phyloP scores from a whole-genome alignment of 441 rosid genomes.

The Jatropha podagrica region DNA sequence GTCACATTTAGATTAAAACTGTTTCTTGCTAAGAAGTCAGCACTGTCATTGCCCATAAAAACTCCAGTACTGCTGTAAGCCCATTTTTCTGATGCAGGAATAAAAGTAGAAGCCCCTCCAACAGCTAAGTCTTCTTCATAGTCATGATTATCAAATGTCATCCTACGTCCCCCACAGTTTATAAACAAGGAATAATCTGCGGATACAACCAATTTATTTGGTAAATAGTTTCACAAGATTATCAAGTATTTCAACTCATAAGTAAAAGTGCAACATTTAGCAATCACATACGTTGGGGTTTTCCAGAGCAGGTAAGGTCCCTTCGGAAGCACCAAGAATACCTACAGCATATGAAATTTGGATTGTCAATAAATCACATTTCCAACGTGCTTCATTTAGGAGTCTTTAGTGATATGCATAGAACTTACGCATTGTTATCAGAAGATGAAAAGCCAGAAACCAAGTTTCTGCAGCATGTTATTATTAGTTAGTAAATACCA shows the following conservation, averaged over 20 bases:
- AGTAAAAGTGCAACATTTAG: too few relatives aligned
- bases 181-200: conserved; percentile 71
- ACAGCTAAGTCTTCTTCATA: conserved; percentile 47
- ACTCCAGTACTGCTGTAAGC: conserved; percentile 71
- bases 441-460: conserved; percentile 50
- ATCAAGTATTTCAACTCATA: not conserved
- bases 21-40: conserved; percentile 28
- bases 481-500: conserved; percentile 3
- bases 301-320: conserved; percentile 11
- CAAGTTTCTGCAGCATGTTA: conserved; percentile 52
- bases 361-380: conserved; percentile 10
- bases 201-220: not conserved
- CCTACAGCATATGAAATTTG: conserved; percentile 33
- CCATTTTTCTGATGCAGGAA: conserved; percentile 42
- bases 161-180: conserved; percentile 63
- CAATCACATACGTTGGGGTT: conserved; percentile 10
- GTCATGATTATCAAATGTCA: conserved; percentile 17
- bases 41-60: conserved; percentile 13
- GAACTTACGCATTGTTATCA: conserved; percentile 54
- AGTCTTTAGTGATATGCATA: not conserved
- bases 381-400: not conserved
- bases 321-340: conserved; percentile 37
- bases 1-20: conserved; percentile 27
- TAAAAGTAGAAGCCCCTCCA: conserved; percentile 42
- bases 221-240: not conserved